Conservation (phyloP, 2,329 filamentous ascomycete genomes). For the Penicillium hordei region DNA sequence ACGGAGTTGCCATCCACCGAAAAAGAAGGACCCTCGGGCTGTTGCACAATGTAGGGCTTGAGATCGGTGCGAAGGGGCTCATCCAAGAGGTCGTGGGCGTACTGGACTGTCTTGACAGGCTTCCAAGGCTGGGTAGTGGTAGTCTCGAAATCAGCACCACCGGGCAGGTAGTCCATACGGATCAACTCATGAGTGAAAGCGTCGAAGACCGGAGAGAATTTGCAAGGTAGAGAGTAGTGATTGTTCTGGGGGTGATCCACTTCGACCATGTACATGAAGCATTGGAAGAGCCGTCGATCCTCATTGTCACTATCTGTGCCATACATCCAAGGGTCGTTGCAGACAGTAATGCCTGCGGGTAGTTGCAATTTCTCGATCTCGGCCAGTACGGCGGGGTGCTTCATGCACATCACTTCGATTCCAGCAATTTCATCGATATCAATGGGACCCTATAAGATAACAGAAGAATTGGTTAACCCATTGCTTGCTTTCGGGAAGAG, state of each 20-base stretch:
- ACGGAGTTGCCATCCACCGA: slow-evolving; percentile 57
- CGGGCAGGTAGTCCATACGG: slow-evolving; percentile 68
- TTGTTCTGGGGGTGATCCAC: slow-evolving; percentile 40
- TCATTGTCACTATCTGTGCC: slow-evolving; percentile 47
- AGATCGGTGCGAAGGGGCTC: slow-evolving; percentile 61
- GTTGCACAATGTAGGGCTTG: slow-evolving; percentile 64
- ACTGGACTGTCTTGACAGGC: slow-evolving; percentile 52
- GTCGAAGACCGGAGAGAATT: slow-evolving; percentile 51
- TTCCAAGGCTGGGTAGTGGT: slow-evolving; percentile 59
- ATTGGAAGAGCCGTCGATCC: slow-evolving; percentile 41
- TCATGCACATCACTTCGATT: slow-evolving; percentile 56
- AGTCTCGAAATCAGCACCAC: slow-evolving; percentile 61
- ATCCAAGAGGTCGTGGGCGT: slow-evolving; percentile 63
- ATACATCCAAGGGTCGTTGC: slow-evolving; percentile 70
- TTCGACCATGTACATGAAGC: slow-evolving; percentile 41
- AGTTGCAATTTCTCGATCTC: slow-evolving; percentile 61
- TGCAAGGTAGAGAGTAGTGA: slow-evolving; percentile 39
- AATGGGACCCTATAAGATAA: slow-evolving; percentile 57
- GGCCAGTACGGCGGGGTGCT: slow-evolving; percentile 56
- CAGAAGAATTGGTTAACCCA: slow-evolving; percentile 54
- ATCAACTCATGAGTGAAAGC: slow-evolving; percentile 63
- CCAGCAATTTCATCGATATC: slow-evolving; percentile 61
- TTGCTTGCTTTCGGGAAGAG: not conserved
- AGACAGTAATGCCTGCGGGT: slow-evolving; percentile 56
- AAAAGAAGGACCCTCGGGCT: slow-evolving; percentile 66